Evolutionary conservation across 768 basidiomycete genomes (phyloP).

Genomic region (Mycena polygramma): DNA sequence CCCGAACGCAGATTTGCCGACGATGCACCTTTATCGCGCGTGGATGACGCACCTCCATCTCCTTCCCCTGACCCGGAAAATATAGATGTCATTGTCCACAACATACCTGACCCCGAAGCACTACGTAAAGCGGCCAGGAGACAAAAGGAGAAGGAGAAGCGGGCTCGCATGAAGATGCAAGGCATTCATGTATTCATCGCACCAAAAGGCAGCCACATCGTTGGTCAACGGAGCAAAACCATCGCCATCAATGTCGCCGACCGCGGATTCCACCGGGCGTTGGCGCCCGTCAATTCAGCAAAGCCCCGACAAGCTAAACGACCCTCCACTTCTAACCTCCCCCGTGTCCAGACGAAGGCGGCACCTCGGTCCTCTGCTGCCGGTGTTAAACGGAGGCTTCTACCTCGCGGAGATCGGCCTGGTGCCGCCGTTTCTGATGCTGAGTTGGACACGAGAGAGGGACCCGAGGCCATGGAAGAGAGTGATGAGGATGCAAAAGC

Average conservation of each 20-base stretch:
- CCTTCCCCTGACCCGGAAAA: not conserved
- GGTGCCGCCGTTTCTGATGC: not conserved
- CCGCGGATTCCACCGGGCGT: slow-evolving; percentile 54
- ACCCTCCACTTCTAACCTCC: not conserved
- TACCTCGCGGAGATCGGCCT: slow-evolving; percentile 21
- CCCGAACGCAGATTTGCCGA: slow-evolving; percentile 9
- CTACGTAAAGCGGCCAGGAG: slow-evolving; percentile 44
- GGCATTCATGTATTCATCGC: slow-evolving; percentile 55
- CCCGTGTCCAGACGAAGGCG: not conserved
- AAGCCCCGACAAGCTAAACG: not conserved
- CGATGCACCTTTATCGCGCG: not conserved
- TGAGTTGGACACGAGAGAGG: not conserved
- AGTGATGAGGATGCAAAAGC: slow-evolving; percentile 12
- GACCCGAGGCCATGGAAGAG: slow-evolving; percentile 11
- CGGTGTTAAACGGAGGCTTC: slow-evolving; percentile 1
- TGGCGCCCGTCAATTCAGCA: slow-evolving; percentile 49
- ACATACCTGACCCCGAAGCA: slow-evolving; percentile 28
- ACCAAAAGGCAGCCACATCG: slow-evolving; percentile 53
- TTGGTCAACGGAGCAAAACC: slow-evolving; percentile 21
- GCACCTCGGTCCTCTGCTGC: not conserved
- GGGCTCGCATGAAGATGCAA: slow-evolving; percentile 43
- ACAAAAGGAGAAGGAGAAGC: slow-evolving; percentile 46
- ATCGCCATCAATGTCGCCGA: slow-evolving; percentile 55
- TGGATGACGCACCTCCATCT: not conserved
- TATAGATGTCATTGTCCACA: slow-evolving; percentile 23